Evolutionary conservation across 2,329 filamentous ascomycete genomes (phyloP).

Genomic region (Ploettnerulaceae sp.): DNA sequence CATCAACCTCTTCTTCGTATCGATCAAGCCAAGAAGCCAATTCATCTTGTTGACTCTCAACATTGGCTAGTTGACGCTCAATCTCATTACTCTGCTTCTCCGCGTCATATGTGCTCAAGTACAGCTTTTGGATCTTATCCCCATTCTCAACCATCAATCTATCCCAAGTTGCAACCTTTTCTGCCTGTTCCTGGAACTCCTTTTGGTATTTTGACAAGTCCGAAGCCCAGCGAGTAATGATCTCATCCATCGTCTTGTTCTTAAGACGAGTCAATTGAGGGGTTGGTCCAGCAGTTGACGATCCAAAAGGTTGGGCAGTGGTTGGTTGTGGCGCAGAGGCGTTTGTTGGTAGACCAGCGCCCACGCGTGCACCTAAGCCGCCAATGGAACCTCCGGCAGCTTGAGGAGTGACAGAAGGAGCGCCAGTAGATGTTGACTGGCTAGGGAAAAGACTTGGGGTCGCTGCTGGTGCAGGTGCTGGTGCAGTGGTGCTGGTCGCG

Average conservation of each 20-base stretch:
- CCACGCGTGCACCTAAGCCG: slow-evolving; percentile 5
- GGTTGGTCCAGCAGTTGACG: slow-evolving; percentile 73
- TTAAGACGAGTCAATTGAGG: slow-evolving; percentile 87
- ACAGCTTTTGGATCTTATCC: slow-evolving; percentile 90
- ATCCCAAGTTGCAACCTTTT: slow-evolving; percentile 83
- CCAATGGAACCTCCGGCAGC: background rate
- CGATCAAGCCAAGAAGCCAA: slow-evolving; percentile 81
- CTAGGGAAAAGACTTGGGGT: slow-evolving; percentile 34
- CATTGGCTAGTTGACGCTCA: slow-evolving; percentile 80
- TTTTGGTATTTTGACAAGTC: slow-evolving; percentile 96
- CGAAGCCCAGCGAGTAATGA: slow-evolving; percentile 93
- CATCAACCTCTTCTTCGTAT: slow-evolving; percentile 88
- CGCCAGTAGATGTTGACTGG: slow-evolving; percentile 15
- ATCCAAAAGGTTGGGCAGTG: slow-evolving; percentile 45
- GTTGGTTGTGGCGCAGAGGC: no score
- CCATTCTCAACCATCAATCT: slow-evolving; percentile 87
- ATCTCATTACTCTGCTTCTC: slow-evolving; percentile 91
- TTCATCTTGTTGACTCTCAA: slow-evolving; percentile 91
- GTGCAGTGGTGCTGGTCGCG: slow-evolving; percentile 20
- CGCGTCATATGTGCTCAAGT: slow-evolving; percentile 86
- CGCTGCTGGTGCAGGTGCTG: slow-evolving; percentile 19
- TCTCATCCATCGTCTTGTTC: slow-evolving; percentile 99
- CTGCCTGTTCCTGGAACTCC: slow-evolving; percentile 87
- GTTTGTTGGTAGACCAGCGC: no score
- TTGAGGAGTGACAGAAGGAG: slow-evolving; percentile 32